phyloP scores from a whole-genome alignment of 495 filamentous ascomycete genomes.

The Talaromyces stipitatus region DNA sequence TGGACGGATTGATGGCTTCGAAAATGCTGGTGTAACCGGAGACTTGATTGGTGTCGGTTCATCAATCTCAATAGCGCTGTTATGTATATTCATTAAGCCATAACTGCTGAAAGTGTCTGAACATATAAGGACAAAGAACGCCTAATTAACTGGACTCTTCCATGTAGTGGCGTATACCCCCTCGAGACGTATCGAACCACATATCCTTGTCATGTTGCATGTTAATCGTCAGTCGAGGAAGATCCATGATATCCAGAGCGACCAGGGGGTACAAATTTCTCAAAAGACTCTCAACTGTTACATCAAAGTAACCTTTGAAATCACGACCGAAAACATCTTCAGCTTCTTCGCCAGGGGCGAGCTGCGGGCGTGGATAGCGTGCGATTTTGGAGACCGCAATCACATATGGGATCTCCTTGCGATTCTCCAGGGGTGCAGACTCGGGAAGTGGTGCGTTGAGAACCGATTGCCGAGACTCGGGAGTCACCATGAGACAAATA shows the following conservation, averaged over 20 bases:
- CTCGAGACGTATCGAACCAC: background rate
- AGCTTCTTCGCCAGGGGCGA: background rate
- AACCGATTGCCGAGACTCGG: constrained; percentile 18
- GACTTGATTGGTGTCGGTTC: background rate
- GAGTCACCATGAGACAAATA: constrained; percentile 12
- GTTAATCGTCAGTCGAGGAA: background rate
- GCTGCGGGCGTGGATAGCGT: background rate
- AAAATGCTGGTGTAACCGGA: constrained; percentile 5
- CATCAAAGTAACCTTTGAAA: constrained; percentile 1
- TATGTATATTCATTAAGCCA: background rate
- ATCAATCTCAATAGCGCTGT: background rate
- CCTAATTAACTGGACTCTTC: background rate
- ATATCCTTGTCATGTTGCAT: background rate
- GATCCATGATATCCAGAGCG: background rate
- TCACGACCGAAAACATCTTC: background rate
- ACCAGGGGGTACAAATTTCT: background rate
- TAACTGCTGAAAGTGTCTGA: background rate
- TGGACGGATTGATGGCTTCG: constrained; percentile 14
- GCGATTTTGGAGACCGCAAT: background rate
- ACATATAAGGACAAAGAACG: background rate
- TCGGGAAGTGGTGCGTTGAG: constrained; percentile 7
- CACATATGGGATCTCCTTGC: background rate
- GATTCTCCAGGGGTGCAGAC: background rate
- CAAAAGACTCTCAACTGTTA: background rate
- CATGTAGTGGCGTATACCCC: background rate